Conservation (phyloP, 306 rosid species). For the Dalbergia cultrata region DNA sequence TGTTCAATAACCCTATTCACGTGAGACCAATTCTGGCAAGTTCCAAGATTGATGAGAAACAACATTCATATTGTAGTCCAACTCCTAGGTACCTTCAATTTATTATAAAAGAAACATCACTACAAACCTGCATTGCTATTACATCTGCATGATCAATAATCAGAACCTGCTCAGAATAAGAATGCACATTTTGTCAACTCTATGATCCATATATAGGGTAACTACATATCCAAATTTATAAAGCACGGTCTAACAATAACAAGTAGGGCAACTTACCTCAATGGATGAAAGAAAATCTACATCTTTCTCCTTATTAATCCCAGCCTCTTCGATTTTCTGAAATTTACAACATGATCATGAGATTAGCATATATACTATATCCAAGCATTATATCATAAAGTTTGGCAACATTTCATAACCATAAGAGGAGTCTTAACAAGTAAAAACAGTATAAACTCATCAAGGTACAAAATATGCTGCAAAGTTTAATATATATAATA, state of each 20-base stretch:
- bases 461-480: background rate
- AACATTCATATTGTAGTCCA: constrained; percentile 22
- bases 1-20: constrained; percentile 75
- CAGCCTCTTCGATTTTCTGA: constrained; percentile 84
- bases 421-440: constrained; percentile 14
- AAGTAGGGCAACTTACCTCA: constrained; percentile 65
- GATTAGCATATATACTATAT: constrained; percentile 43
- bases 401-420: constrained; percentile 1
- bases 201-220: constrained; percentile 5
- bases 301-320: constrained; percentile 77
- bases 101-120: constrained; percentile 42
- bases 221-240: constrained; percentile 29
- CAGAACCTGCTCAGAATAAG: constrained; percentile 70
- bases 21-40: constrained; percentile 80
- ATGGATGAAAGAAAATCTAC: constrained; percentile 94
- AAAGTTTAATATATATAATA: background rate
- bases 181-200: constrained; percentile 39
- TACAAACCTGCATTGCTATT: constrained; percentile 86
- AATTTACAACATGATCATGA: constrained; percentile 39
- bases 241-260: constrained; percentile 34
- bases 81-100: constrained; percentile 34
- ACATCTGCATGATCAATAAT: constrained; percentile 95
- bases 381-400: background rate
- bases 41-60: constrained; percentile 39
- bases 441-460: constrained; percentile 27